Percentiles rank a stretch among this genome's conserved stretches.
phyloP scores from a whole-genome alignment of 2,329 filamentous ascomycete species.

The Clonostachys solani region DNA sequence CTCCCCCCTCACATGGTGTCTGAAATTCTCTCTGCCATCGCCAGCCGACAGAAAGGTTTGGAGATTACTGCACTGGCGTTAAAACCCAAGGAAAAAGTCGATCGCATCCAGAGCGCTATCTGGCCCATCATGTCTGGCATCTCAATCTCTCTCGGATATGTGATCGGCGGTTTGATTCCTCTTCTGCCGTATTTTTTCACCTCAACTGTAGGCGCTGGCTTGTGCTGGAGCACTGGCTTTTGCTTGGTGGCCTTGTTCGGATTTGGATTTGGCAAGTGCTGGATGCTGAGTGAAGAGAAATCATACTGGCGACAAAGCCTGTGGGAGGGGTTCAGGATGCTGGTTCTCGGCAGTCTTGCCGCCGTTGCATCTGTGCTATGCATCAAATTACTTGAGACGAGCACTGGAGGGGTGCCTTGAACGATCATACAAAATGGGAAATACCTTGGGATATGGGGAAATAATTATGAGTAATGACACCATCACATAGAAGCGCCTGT shows the following conservation, averaged over 20 bases:
- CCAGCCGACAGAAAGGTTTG: neutral
- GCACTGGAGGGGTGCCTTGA: too few species aligned
- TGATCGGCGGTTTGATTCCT: constrained; percentile 58
- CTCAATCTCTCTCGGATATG: constrained; percentile 58
- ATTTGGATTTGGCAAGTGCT: constrained; percentile 54
- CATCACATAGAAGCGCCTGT: too few species aligned
- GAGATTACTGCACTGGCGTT: neutral
- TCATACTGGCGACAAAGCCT: neutral
- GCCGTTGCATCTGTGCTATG: too few species aligned
- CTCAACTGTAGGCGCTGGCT: constrained; percentile 24
- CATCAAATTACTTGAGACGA: too few species aligned
- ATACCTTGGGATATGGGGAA: too few species aligned
- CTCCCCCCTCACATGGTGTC: constrained; percentile 12
- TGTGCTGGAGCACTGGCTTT: constrained; percentile 49
- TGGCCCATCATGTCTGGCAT: constrained; percentile 45
- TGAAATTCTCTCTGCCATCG: constrained; percentile 4
- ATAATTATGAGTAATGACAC: too few species aligned
- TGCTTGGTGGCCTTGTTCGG: constrained; percentile 50
- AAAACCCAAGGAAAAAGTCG: constrained; percentile 2
- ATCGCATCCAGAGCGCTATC: constrained; percentile 9
- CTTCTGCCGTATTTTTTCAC: constrained; percentile 58
- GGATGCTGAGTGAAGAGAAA: constrained; percentile 17
- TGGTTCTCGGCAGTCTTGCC: constrained; percentile 16
- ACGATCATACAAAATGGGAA: too few species aligned
- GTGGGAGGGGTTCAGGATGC: constrained; percentile 3